Evolutionary conservation across 106 monocot genomes (phyloP), one percentile per base, ranked within the genome.

Genomic region (Iris macrosiphon): DNA sequence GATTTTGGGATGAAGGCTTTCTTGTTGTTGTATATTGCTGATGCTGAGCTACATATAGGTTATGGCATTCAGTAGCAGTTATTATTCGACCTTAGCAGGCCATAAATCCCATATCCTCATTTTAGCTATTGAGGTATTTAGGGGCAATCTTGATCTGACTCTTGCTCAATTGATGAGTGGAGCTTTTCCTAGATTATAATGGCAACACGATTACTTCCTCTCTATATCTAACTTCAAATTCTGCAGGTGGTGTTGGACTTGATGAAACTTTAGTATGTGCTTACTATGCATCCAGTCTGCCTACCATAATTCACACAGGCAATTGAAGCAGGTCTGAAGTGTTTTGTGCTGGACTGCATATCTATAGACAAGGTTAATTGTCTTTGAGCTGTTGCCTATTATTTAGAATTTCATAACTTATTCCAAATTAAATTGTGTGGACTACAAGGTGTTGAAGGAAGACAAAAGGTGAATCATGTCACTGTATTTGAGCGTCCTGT

Each of bases 221-320:
- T n/a, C n/a, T n/a, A n/a, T n/a, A n/a, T n/a, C n/a, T n/a, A n/a
- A n/a, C n/a, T n/a, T n/a, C n/a, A n/a, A 62, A 28, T n/a, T 64
- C n/a, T 64, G 49, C 65, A 83, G 83, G 66, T 84, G 21, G 83
- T 78, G 12, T 74, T 84, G 4, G 83, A 84, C 52, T 84, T 59
- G 83, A 84, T 60, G 83, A 84, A 48, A 84, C 83, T 38, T 78
- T 84, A 29, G 78, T 84, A 40, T 78, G 78, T 58, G 83, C 83
- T 42, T 84, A 84, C 48, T 78, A 84, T 53, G 63, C 78, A 31
- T 78, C 77, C 26, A 84, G 55, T 35, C 54, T 84, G 47, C 70
- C 78, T 25, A 7, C 66, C 34, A 45, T 63, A 25, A 49, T 84
- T 53, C 78, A 71, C 48, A 78, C 78, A 84, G 39, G 83, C 83